A percentile compares a stretch with the other conserved stretches of the same genome.
Conservation (phyloP, 352 stramenopile genomes). For the Phytophthora litchii region DNA sequence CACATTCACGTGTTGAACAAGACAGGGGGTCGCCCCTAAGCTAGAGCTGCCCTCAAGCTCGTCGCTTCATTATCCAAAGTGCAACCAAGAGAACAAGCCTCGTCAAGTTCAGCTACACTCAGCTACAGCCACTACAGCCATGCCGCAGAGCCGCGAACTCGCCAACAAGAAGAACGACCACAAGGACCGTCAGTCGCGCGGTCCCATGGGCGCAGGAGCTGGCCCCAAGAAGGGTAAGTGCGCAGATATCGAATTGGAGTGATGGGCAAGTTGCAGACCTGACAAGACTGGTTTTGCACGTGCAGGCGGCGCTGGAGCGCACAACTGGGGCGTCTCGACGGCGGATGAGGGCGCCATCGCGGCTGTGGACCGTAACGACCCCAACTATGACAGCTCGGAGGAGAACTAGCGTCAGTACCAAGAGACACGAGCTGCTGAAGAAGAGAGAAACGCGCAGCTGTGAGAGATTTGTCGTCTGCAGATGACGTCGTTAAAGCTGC, state of each 20-base stretch:
- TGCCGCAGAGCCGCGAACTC: constrained; percentile 82
- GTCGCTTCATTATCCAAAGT: constrained; percentile 26
- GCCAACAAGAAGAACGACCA: constrained; percentile 87
- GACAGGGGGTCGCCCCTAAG: constrained; percentile 15
- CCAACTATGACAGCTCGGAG: constrained; percentile 75
- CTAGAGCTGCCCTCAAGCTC: background rate
- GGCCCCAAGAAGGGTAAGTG: constrained; percentile 67
- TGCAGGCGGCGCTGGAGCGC: constrained; percentile 74
- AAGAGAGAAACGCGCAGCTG: constrained; percentile 1
- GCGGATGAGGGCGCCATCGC: constrained; percentile 43
- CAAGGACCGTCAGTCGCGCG: constrained; percentile 85
- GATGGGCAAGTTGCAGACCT: constrained; percentile 1
- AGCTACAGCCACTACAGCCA: constrained; percentile 21
- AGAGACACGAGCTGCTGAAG: background rate
- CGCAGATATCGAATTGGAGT: constrained; percentile 9
- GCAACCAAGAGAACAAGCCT: constrained; percentile 25
- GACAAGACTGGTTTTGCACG: background rate
- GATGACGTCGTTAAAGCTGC: background rate
- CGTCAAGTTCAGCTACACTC: constrained; percentile 1
- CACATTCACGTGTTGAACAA: constrained; percentile 8
- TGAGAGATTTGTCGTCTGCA: background rate
- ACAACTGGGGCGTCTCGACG: constrained; percentile 79
- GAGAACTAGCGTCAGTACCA: constrained; percentile 28
- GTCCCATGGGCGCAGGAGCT: constrained; percentile 47
- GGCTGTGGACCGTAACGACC: constrained; percentile 72